These are phyloP conservation scores for Nicotiana rustica DNA, from an alignment of 305 asterid species.

Conservation along the genomic window DNA sequence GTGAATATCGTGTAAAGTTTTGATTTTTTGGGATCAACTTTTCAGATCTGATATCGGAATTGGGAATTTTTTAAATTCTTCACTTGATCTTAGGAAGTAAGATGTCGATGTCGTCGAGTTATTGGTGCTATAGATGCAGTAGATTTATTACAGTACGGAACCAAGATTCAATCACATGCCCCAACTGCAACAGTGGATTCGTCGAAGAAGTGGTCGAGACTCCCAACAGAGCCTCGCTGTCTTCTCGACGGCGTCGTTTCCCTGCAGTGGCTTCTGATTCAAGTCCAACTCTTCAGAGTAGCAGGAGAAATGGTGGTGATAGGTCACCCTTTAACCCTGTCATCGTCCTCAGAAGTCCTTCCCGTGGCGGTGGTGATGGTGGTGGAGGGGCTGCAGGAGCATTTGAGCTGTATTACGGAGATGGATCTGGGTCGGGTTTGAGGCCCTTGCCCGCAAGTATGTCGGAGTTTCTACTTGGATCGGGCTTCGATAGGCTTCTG, in stretches of 20 bases:
- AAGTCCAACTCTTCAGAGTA: constrained; percentile 70
- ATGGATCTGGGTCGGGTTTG: constrained; percentile 86
- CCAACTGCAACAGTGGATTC: constrained; percentile 81
- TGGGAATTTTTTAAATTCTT: background rate
- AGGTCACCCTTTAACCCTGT: constrained; percentile 95
- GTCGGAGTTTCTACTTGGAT: constrained; percentile 89
- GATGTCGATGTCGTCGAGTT: constrained; percentile 70
- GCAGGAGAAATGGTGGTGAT: constrained; percentile 77
- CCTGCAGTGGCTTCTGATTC: constrained; percentile 57
- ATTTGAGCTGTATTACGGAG: constrained; percentile 83
- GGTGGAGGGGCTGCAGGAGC: constrained; percentile 56
- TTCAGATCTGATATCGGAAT: constrained; percentile 50
- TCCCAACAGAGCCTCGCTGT: constrained; percentile 59
- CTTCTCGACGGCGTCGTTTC: constrained; percentile 73
- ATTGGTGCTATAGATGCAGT: constrained; percentile 95
- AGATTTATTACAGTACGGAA: constrained; percentile 61
- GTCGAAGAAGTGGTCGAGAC: constrained; percentile 68
- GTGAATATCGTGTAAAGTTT: no score
- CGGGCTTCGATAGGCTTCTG: constrained; percentile 86
- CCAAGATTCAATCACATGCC: constrained; percentile 68
- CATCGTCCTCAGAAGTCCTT: constrained; percentile 54
- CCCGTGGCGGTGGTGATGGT: constrained; percentile 54
- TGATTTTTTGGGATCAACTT: background rate
- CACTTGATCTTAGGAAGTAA: background rate
- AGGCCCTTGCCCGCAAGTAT: constrained; percentile 79